These are phyloP conservation scores for Lactarius trivialis DNA, from an alignment of 768 basidiomycete species.

Conservation along the genomic window DNA sequence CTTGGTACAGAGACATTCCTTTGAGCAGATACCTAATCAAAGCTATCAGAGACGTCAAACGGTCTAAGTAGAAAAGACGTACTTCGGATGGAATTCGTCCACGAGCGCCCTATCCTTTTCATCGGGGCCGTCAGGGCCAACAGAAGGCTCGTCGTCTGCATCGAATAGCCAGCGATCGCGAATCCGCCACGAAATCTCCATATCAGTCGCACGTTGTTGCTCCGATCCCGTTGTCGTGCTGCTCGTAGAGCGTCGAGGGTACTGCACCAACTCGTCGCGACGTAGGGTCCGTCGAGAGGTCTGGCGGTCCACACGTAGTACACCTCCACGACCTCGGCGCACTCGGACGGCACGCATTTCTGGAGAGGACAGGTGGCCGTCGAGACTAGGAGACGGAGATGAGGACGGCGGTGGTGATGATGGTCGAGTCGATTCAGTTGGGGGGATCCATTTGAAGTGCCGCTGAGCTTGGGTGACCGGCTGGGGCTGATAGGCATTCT, in stretches of 20 bases:
- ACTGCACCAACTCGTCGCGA: constrained; percentile 12
- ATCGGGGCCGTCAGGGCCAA: constrained; percentile 53
- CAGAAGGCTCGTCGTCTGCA: constrained; percentile 49
- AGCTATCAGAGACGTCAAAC: background rate
- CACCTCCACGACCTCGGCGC: constrained; percentile 79
- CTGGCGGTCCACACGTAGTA: constrained; percentile 69
- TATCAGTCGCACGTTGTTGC: constrained; percentile 30
- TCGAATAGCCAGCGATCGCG: constrained; percentile 67
- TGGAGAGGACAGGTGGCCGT: constrained; percentile 29
- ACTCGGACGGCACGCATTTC: constrained; percentile 52
- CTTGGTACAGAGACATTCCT: constrained; percentile 21
- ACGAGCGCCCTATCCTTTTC: constrained; percentile 64
- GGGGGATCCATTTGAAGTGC: constrained; percentile 57
- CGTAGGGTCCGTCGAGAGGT: constrained; percentile 19
- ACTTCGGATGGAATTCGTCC: constrained; percentile 62
- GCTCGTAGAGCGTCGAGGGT: constrained; percentile 19
- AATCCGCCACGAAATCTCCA: constrained; percentile 39
- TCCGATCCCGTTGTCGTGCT: constrained; percentile 22
- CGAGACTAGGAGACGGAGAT: constrained; percentile 25
- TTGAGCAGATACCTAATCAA: constrained; percentile 41
- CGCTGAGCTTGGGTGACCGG: constrained; percentile 52
- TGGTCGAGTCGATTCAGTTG: constrained; percentile 32
- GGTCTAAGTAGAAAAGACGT: constrained; percentile 10
- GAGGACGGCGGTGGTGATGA: constrained; percentile 27
- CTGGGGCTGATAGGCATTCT: constrained; percentile 69